A percentile compares a stretch with the other conserved stretches of the same genome.
These are phyloP conservation scores for Drosera spatulata DNA, from an alignment of 179 eudicot genomes.

Conservation along the genomic window DNA sequence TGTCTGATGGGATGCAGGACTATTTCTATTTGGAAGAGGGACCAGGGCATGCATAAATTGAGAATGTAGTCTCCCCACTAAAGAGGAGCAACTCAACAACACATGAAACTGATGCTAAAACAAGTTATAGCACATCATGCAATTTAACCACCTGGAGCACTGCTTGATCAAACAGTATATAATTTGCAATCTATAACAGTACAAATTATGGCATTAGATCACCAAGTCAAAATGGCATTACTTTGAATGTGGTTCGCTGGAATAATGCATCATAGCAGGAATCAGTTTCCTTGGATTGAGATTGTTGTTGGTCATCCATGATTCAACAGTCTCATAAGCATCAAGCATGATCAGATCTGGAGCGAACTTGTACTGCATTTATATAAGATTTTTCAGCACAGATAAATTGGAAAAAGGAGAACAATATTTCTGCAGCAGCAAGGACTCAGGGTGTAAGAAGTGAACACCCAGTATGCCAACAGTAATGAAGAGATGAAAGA, in stretches of 20 bases:
- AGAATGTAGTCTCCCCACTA: too few species aligned
- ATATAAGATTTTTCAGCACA: too few species aligned
- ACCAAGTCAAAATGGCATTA: slow-evolving; percentile 15
- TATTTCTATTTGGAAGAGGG: too few species aligned
- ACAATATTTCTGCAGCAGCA: too few species aligned
- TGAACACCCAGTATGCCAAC: neutral
- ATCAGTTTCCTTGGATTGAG: slow-evolving; percentile 88
- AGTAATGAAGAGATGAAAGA: neutral
- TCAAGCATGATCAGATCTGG: slow-evolving; percentile 98
- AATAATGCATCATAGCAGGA: slow-evolving; percentile 99
- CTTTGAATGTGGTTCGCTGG: slow-evolving; percentile 98
- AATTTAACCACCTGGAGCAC: too few species aligned
- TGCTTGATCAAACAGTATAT: too few species aligned
- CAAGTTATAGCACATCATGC: too few species aligned
- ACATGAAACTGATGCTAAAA: too few species aligned
- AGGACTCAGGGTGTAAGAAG: neutral
- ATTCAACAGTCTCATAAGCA: slow-evolving; percentile 97
- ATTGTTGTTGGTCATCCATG: slow-evolving; percentile 88
- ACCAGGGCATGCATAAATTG: too few species aligned
- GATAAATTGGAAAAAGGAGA: too few species aligned
- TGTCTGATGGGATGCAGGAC: too few species aligned
- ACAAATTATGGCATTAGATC: neutral
- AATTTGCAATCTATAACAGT: neutral
- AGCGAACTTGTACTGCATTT: slow-evolving; percentile 88
- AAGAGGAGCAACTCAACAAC: too few species aligned